These are phyloP conservation scores for Physcomitrellopsis africana DNA, from an alignment of 225 moss, liverwort and hornwort genomes.

Conservation along the genomic window DNA sequence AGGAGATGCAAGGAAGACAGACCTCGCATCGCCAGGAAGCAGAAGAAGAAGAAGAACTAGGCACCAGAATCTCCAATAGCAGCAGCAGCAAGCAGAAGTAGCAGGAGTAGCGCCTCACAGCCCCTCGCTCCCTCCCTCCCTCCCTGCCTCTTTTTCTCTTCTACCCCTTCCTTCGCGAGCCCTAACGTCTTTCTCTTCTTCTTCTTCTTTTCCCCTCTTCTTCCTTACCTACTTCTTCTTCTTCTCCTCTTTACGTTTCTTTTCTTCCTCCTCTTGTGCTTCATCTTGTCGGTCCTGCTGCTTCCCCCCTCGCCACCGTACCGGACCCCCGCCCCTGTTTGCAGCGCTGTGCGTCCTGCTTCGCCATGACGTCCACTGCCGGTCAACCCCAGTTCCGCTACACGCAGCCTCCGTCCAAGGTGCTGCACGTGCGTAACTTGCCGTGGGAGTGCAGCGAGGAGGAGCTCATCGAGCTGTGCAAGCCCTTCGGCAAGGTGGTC, in stretches of 20 bases:
- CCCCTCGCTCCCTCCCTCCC: too few species aligned
- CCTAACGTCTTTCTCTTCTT: background rate
- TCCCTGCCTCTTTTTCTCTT: background rate
- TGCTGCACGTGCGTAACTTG: conserved; percentile 94
- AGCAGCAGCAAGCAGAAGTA: too few species aligned
- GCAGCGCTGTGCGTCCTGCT: background rate
- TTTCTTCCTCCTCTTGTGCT: background rate
- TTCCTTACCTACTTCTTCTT: background rate
- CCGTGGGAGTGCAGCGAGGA: conserved; percentile 99
- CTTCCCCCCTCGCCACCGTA: background rate
- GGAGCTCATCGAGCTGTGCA: conserved; percentile 97
- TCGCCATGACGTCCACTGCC: conserved; percentile 66
- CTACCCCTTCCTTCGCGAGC: background rate
- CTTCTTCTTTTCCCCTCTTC: background rate
- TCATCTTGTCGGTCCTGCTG: background rate
- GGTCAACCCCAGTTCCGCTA: conserved; percentile 99
- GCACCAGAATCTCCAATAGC: too few species aligned
- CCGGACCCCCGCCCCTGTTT: background rate
- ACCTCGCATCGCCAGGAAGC: too few species aligned
- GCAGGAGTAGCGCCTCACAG: too few species aligned
- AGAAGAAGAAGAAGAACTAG: too few species aligned
- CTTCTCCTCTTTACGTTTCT: background rate
- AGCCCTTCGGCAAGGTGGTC: conserved; percentile 98
- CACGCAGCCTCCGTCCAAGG: conserved; percentile 98
- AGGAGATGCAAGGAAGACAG: too few species aligned